These are phyloP conservation scores for Stygiomarasmius scandens DNA, from an alignment of 1,284 basidiomycete species.

Conservation along the genomic window DNA sequence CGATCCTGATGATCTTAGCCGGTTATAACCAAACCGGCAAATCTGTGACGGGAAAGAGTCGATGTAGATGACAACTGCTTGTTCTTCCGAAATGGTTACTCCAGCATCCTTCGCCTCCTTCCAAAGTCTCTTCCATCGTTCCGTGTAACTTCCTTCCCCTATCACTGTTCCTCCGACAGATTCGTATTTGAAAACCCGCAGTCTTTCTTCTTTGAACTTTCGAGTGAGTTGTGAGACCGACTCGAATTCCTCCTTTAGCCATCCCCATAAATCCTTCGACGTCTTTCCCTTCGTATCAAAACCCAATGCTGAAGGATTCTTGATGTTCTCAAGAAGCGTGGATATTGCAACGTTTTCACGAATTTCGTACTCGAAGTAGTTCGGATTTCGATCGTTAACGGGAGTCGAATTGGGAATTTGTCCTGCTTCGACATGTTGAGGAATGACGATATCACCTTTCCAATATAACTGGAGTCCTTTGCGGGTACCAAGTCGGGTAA, in stretches of 20 bases:
- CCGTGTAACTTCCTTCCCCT: conserved; percentile 4
- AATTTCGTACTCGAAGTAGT: neutral
- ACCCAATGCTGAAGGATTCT: neutral
- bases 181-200: neutral
- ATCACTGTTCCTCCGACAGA: neutral
- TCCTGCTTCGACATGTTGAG: neutral
- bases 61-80: neutral
- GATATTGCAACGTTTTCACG: neutral
- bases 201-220: conserved; percentile 4
- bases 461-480: conserved; percentile 9
- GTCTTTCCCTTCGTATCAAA: neutral
- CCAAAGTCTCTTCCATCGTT: neutral
- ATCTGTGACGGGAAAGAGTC: conserved; percentile 14
- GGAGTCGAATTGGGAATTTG: neutral
- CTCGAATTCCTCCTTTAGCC: neutral
- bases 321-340: neutral
- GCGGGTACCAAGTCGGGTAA: neutral
- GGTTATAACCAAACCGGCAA: no score
- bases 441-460: neutral
- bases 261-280: neutral
- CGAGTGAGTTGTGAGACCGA: neutral
- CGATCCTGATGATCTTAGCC: no score
- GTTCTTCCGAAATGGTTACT: neutral
- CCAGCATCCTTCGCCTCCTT: conserved; percentile 6
- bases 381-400: neutral